Evolutionary conservation across 2,329 filamentous ascomycete species (phyloP).

Genomic region (Xylaria sp.): DNA sequence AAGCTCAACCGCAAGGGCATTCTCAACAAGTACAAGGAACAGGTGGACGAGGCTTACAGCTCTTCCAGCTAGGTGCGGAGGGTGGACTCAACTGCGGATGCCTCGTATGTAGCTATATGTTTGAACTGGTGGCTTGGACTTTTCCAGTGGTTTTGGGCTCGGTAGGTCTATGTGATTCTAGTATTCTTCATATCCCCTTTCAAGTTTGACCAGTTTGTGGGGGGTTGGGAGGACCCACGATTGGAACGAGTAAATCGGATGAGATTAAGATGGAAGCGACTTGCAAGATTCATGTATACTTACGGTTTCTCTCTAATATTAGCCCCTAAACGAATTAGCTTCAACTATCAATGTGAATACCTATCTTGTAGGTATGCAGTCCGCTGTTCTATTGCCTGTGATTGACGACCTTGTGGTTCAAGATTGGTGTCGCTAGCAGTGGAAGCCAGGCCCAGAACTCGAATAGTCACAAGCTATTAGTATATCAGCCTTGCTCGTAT

Average conservation of each 20-base stretch:
- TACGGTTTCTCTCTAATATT: conserved; percentile 13
- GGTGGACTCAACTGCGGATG: neutral
- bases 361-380: too few species aligned
- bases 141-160: neutral
- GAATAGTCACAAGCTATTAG: too few species aligned
- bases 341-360: neutral
- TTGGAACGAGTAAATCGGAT: neutral
- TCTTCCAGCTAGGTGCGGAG: conserved; percentile 36
- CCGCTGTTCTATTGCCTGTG: too few species aligned
- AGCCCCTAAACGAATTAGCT: neutral
- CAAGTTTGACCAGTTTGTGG: neutral
- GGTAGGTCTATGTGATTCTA: neutral
- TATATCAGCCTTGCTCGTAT: too few species aligned
- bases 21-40: conserved; percentile 63
- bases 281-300: conserved; percentile 16
- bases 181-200: neutral
- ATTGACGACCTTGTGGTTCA: too few species aligned
- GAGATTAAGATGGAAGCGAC: neutral
- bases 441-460: too few species aligned
- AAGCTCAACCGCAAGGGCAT: conserved; percentile 75
- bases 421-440: too few species aligned
- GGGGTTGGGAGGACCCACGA: neutral
- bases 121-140: neutral
- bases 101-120: neutral
- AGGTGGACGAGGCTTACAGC: conserved; percentile 66